A percentile compares a stretch with the other conserved stretches of the same genome.
Evolutionary conservation across 306 rosid genomes (phyloP).

Genomic region (Trifolium fragiferum): DNA sequence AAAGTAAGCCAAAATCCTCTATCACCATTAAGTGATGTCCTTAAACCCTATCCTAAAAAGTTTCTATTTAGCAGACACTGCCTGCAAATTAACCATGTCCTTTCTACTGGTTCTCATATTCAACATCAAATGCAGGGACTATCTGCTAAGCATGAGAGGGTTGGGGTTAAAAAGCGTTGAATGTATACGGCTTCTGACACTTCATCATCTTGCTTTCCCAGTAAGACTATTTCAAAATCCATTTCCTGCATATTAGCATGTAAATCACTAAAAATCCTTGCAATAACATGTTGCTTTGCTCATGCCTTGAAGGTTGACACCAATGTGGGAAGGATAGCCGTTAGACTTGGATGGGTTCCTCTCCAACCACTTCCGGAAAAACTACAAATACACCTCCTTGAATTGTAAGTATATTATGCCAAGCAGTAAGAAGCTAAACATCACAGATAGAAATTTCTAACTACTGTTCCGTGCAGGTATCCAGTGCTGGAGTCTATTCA

Average conservation of each 20-base stretch:
- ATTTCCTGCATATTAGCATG: conserved; percentile 16
- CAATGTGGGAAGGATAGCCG: conserved; percentile 98
- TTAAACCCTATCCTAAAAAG: conserved; percentile 14
- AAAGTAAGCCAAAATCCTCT: conserved; percentile 63
- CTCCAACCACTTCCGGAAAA: conserved; percentile 93
- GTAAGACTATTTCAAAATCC: conserved; percentile 57
- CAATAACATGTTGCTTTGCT: conserved; percentile 38
- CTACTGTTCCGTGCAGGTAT: conserved; percentile 59
- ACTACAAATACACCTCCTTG: conserved; percentile 87
- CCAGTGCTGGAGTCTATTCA: conserved; percentile 90
- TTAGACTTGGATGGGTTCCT: conserved; percentile 98
- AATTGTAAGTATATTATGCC: conserved; percentile 61
- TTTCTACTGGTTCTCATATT: conserved; percentile 25
- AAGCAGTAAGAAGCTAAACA: conserved; percentile 18
- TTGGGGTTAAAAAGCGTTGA: conserved; percentile 95
- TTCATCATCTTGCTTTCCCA: conserved; percentile 95
- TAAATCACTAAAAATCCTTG: conserved; percentile 34
- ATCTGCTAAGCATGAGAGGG: conserved; percentile 82
- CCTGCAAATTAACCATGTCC: conserved; percentile 39
- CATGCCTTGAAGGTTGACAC: conserved; percentile 79
- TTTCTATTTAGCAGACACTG: conserved; percentile 23
- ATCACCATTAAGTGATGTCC: conserved; percentile 21
- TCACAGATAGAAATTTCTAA: conserved; percentile 44
- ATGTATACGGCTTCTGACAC: conserved; percentile 92
- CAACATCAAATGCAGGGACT: conserved; percentile 65